Evolutionary conservation across 768 basidiomycete genomes (phyloP), one percentile per base, ranked within the genome.

Genomic region (Naganishia onofrii): DNA sequence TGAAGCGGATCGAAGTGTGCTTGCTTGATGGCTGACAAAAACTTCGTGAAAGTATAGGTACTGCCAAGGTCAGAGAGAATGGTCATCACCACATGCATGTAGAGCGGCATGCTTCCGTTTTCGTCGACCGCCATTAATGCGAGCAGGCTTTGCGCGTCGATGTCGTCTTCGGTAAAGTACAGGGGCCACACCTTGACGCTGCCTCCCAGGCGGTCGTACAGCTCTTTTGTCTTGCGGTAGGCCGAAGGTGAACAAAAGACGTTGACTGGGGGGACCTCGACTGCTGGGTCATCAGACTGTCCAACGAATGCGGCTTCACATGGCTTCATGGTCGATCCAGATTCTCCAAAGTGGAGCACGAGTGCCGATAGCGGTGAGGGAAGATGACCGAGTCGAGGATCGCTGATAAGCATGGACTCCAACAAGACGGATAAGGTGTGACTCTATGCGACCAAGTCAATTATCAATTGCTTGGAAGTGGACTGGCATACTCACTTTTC

Each of bases 221-320:
- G 53, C 48, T 15, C 34, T 12, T 36, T 51, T 9, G 64, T 48
- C 23, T 64, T 52, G 28, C 28, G n/a, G 26, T 53, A 44, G 15
- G 63, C 60, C 26, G 63, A 54, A 5, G 69, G 69, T 12, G 69
- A 70, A 46, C 69, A 70, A 34, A 70, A 70, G 32, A 70, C 69
- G 34, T 51, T 63, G 19, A 70, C 69, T 2, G 46, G 17, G 8
- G 69, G 69, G 26, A 42, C 34, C 9, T 57, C 54, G 55, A 68
- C 55, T 3, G 56, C 21, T 0, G 67, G 67, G 36, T 34, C 34
- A 12, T 68, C 67, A 5, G 54, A 68, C 26, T 56, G 51, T 19
- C 69, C 69, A 7, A 70, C 63, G n/a, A 65, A 70, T 0, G 69
- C 60, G 12, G 69, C 69, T 55, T 70, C 69, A 29, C 69, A 70